Conservation (phyloP, 2,329 filamentous ascomycete genomes). For the Arthrinium phaeospermum region DNA sequence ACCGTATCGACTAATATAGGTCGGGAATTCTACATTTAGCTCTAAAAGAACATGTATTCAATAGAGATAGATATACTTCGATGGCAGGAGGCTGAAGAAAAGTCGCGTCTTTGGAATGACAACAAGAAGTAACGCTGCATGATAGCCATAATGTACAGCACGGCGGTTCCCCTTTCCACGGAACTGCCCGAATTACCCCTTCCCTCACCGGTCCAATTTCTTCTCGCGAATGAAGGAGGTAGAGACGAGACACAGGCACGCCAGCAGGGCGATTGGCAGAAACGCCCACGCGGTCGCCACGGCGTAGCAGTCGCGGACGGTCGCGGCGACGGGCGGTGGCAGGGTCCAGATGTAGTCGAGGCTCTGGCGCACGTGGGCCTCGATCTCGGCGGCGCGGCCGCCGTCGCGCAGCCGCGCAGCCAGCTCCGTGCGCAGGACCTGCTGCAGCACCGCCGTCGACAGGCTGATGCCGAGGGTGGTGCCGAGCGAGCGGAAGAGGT, state of each 20-base stretch:
- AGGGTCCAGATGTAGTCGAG: slow-evolving; percentile 71
- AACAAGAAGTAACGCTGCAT: not conserved
- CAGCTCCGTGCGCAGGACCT: slow-evolving; percentile 65
- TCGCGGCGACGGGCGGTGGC: slow-evolving; percentile 60
- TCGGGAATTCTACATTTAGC: not conserved
- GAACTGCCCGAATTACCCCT: not conserved
- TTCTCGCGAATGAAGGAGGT: slow-evolving; percentile 63
- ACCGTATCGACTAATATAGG: not conserved
- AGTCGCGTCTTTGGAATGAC: not conserved
- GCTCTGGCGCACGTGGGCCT: slow-evolving; percentile 71
- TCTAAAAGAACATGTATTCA: not conserved
- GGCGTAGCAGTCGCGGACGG: slow-evolving; percentile 73
- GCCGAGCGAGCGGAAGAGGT: slow-evolving; percentile 81
- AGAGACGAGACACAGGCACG: slow-evolving; percentile 45
- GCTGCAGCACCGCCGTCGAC: slow-evolving; percentile 74
- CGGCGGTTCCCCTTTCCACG: not conserved
- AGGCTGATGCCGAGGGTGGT: slow-evolving; percentile 77
- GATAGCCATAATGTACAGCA: not conserved
- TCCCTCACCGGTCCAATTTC: slow-evolving; percentile 46
- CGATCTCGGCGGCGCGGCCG: slow-evolving; percentile 67
- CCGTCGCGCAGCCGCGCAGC: slow-evolving; percentile 58
- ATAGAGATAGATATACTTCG: not conserved
- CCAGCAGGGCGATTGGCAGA: slow-evolving; percentile 44
- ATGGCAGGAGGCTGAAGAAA: not conserved
- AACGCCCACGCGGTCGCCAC: slow-evolving; percentile 48